Percentiles rank a stretch among this genome's conserved stretches.
phyloP scores from a whole-genome alignment of 208 protist species.

The Leishmania mexicana region DNA sequence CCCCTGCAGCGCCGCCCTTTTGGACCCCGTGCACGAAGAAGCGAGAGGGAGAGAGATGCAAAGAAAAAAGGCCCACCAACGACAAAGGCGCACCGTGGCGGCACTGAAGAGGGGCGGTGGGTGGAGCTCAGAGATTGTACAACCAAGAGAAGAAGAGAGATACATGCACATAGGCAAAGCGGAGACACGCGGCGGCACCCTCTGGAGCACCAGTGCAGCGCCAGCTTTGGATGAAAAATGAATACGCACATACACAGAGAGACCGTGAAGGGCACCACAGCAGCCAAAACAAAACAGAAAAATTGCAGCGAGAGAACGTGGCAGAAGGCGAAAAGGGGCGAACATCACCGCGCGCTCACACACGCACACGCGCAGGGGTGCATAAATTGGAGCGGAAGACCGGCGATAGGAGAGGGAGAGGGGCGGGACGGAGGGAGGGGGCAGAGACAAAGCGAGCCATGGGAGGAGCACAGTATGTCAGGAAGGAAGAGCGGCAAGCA shows the following conservation, averaged over 20 bases:
- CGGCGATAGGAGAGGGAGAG: not conserved
- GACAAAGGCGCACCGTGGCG: not conserved
- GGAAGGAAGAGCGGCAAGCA: not conserved
- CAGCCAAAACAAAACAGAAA: not conserved
- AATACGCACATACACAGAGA: not conserved
- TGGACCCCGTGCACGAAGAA: not conserved
- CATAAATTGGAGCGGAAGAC: not conserved
- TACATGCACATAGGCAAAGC: not conserved
- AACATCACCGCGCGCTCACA: not conserved
- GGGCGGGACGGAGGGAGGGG: not conserved
- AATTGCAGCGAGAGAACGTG: not conserved
- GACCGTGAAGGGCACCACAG: not conserved
- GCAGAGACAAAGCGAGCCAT: not conserved
- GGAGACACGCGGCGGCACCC: not conserved
- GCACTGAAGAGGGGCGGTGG: not conserved
- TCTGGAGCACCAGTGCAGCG: not conserved
- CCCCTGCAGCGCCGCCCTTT: not conserved
- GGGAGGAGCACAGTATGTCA: not conserved
- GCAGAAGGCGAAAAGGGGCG: not conserved
- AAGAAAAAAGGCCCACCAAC: not conserved
- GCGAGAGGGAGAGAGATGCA: slow-evolving; percentile 9
- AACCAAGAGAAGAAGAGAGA: not conserved
- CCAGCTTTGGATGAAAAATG: not conserved
- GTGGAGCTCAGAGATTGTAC: not conserved
- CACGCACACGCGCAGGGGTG: not conserved